Conservation (phyloP, 2,329 filamentous ascomycete species). For the Colletotrichum lindemuthianum region DNA sequence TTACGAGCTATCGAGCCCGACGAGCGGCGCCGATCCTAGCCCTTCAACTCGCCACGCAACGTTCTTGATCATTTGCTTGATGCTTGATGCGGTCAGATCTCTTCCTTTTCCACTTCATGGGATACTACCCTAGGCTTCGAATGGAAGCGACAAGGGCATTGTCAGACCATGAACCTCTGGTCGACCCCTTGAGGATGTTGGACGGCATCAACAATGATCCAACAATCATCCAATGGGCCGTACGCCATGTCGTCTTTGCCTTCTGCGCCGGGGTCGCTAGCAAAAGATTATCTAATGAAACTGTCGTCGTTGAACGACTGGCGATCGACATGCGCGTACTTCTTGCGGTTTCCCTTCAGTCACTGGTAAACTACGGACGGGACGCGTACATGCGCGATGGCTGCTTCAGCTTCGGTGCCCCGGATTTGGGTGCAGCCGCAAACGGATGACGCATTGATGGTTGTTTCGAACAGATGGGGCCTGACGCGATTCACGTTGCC, state of each 20-base stretch:
- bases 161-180: constrained; percentile 2
- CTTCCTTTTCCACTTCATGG: constrained; percentile 6
- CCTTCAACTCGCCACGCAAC: neutral
- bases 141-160: constrained; percentile 7
- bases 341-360: neutral
- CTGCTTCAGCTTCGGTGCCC: constrained; percentile 4
- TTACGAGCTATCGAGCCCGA: constrained; percentile 22
- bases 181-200: neutral
- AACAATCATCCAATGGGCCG: neutral
- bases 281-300: constrained; percentile 17
- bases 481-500: constrained; percentile 5
- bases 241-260: neutral
- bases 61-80: constrained; percentile 16
- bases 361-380: neutral
- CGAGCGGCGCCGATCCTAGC: constrained; percentile 13
- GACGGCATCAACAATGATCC: constrained; percentile 11
- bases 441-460: neutral
- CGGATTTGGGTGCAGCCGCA: constrained; percentile 6
- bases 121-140: neutral
- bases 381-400: neutral
- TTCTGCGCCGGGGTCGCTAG: neutral
- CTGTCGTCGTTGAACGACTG: neutral
- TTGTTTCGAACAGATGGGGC: neutral
- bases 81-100: constrained; percentile 24
- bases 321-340: neutral